These are phyloP conservation scores for Rossbeevera mucosa DNA, from an alignment of 768 basidiomycete species.

Conservation along the genomic window DNA sequence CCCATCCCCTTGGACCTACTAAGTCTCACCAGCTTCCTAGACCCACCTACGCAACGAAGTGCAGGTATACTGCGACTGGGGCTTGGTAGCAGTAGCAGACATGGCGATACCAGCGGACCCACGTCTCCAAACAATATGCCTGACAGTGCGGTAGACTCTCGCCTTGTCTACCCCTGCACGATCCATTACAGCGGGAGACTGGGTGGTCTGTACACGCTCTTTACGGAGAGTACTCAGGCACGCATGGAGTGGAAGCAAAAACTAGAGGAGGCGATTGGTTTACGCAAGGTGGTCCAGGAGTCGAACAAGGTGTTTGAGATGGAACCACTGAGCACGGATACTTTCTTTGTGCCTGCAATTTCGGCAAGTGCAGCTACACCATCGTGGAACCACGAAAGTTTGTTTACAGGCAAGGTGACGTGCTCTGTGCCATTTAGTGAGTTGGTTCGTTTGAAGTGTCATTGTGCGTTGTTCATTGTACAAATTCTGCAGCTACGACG, in stretches of 20 bases:
- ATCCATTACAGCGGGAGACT: conserved; percentile 85
- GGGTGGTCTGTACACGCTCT: conserved; percentile 83
- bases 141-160: conserved; percentile 54
- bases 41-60: conserved; percentile 70
- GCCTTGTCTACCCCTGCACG: conserved; percentile 81
- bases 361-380: conserved; percentile 42
- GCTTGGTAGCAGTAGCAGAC: conserved; percentile 37
- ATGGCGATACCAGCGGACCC: conserved; percentile 26
- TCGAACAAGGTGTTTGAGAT: conserved; percentile 94
- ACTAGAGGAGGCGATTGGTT: conserved; percentile 79
- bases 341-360: conserved; percentile 75
- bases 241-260: conserved; percentile 88
- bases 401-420: conserved; percentile 81
- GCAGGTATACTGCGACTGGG: conserved; percentile 64
- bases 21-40: conserved; percentile 78
- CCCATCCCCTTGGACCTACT: conserved; percentile 92
- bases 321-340: conserved; percentile 83
- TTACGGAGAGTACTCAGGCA: conserved; percentile 73
- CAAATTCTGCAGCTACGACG: conserved; percentile 53
- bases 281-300: conserved; percentile 85
- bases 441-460: conserved; percentile 7
- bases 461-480: conserved; percentile 8
- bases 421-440: conserved; percentile 91
- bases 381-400: conserved; percentile 63
- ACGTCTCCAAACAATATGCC: conserved; percentile 26